Conservation (phyloP, 2,329 filamentous ascomycete genomes). For the Trichoderma brevicompactum region DNA sequence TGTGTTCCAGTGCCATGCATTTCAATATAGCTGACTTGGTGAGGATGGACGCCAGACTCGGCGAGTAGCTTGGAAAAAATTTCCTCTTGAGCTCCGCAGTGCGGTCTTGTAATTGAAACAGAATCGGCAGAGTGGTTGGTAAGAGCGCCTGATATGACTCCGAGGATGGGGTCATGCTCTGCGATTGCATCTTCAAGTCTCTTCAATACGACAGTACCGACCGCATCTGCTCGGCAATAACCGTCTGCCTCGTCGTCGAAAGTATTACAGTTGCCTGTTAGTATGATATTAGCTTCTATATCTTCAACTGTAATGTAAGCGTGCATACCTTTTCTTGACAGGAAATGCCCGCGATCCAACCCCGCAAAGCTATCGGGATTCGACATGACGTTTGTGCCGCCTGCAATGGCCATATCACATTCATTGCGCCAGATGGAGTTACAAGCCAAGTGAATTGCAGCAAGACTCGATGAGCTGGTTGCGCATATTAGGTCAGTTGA, state of each 20-base stretch:
- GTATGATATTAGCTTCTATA: neutral
- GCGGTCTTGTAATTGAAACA: conserved; percentile 69
- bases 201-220: conserved; percentile 77
- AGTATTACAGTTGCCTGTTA: conserved; percentile 61
- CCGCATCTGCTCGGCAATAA: conserved; percentile 80
- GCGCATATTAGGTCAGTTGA: neutral
- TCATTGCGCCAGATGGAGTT: conserved; percentile 60
- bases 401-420: conserved; percentile 79
- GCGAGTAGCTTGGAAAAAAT: conserved; percentile 55
- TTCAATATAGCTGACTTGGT: conserved; percentile 81
- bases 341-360: conserved; percentile 75
- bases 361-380: conserved; percentile 81
- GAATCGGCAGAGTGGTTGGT: conserved; percentile 76
- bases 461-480: conserved; percentile 69
- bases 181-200: conserved; percentile 76
- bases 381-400: conserved; percentile 78
- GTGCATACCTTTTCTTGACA: conserved; percentile 55
- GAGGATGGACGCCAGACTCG: conserved; percentile 74
- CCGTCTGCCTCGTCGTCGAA: conserved; percentile 82
- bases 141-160: conserved; percentile 68
- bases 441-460: conserved; percentile 56
- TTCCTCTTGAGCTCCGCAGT: conserved; percentile 22
- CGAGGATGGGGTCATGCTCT: conserved; percentile 76
- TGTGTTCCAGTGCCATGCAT: conserved; percentile 94
- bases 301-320: no score